Conservation (phyloP, 2,329 filamentous ascomycete genomes). For the Microcyclospora pomicola region DNA sequence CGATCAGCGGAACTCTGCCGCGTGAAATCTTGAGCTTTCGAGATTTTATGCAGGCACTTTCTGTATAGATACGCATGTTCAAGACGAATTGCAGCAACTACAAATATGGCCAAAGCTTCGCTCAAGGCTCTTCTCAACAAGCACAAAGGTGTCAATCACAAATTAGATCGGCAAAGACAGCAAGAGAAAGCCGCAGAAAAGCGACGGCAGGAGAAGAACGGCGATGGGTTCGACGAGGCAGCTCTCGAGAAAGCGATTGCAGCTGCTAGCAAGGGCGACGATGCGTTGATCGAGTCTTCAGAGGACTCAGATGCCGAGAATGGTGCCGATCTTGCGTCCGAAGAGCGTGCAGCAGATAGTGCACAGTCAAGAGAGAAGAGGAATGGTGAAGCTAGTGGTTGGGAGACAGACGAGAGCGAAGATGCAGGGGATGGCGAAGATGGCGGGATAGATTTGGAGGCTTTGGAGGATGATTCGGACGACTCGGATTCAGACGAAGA, state of each 20-base stretch:
- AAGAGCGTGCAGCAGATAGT: slow-evolving; percentile 16
- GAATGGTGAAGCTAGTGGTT: slow-evolving; percentile 16
- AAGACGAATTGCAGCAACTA: neutral
- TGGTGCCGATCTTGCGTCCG: slow-evolving; percentile 7
- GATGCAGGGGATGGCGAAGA: slow-evolving; percentile 28
- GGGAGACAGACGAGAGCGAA: slow-evolving; percentile 19
- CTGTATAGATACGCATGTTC: neutral
- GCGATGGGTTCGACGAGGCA: neutral
- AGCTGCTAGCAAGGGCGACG: neutral
- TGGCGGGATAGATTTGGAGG: slow-evolving; percentile 21
- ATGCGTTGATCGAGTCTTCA: slow-evolving; percentile 5
- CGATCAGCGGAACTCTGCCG: neutral
- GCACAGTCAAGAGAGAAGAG: slow-evolving; percentile 19
- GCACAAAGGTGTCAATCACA: slow-evolving; percentile 51
- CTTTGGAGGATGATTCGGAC: slow-evolving; percentile 22
- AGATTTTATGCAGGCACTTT: neutral
- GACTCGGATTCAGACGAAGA: slow-evolving; percentile 23
- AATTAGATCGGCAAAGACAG: slow-evolving; percentile 48
- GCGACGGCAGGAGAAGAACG: slow-evolving; percentile 13
- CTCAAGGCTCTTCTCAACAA: slow-evolving; percentile 45
- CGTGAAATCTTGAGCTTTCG: neutral
- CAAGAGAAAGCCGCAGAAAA: slow-evolving; percentile 34
- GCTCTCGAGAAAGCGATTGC: slow-evolving; percentile 3
- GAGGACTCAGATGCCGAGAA: slow-evolving; percentile 10
- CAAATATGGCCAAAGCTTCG: slow-evolving; percentile 36